These are phyloP conservation scores for Eimeria praecox DNA, from an alignment of 169 alveolate genomes.

Conservation along the genomic window DNA sequence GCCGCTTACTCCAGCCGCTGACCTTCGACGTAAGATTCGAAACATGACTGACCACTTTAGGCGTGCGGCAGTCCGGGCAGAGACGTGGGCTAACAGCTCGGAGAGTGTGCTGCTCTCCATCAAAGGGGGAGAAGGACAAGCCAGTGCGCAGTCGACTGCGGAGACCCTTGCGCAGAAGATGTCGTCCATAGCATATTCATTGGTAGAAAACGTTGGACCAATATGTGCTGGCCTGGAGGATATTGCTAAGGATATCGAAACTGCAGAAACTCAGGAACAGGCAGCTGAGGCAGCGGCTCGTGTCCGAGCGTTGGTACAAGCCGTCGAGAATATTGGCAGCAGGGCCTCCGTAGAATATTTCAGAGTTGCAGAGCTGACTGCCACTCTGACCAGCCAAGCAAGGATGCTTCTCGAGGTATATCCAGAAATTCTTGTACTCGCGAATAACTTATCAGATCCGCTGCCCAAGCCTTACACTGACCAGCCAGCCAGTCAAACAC, in stretches of 20 bases:
- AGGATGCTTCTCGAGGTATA: not conserved
- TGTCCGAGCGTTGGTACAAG: not conserved
- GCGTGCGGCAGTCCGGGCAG: slow-evolving; percentile 1
- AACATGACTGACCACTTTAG: not conserved
- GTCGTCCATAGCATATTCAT: not conserved
- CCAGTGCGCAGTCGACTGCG: not conserved
- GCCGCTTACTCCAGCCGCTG: not conserved
- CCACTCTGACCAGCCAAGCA: slow-evolving; percentile 5
- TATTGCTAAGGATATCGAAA: not conserved
- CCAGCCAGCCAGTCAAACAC: not conserved
- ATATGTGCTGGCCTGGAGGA: not conserved
- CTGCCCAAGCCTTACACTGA: not conserved
- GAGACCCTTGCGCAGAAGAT: not conserved
- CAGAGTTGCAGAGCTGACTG: not conserved
- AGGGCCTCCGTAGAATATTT: not conserved
- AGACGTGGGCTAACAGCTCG: slow-evolving; percentile 21
- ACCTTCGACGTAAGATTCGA: not conserved
- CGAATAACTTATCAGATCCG: not conserved
- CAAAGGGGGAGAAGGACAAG: not conserved
- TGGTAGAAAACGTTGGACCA: not conserved
- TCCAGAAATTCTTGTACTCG: not conserved
- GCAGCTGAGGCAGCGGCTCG: not conserved
- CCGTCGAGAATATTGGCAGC: not conserved
- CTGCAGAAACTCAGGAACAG: slow-evolving; percentile 2
- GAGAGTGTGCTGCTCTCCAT: slow-evolving; percentile 5